Evolutionary conservation across 805 yeast genomes (phyloP), one percentile per base, ranked within the genome.

Genomic region (Lachancea waltii): DNA sequence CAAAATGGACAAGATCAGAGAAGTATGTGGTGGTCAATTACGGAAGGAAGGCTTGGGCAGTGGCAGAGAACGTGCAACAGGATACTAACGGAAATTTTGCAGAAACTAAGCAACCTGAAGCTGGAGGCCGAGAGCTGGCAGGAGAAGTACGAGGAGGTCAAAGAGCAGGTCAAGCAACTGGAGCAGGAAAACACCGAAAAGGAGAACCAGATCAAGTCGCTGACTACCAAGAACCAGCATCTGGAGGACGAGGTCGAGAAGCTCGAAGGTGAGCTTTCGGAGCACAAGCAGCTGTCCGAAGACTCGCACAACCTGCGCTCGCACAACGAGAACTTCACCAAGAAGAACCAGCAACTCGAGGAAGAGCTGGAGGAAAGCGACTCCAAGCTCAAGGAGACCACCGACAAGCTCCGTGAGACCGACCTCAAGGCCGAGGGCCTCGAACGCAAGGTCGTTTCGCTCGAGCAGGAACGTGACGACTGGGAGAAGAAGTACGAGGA

Each of bases 101-200:
- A 85, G 94, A 87, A 86, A 77, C 72, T 87, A 70, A 81, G 71
- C 73, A 79, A 79, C 67, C 79, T 92, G 65, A 89, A 90, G 69
- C 72, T 85, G 56, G 97, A 92, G 63, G 90, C 95, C 51, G 98
- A 92, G 71, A 72, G 81, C 55, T 94, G 98, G 86, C 96, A 90
- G 72, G 96, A 86, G 64, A 85, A 87, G 72, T 81, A 92, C 45
- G 98, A 92, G 59, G 95, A 85, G 56, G 75, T 84, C 56, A 67
- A 79, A 45, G 78, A 73, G 47, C 80, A 79, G 63, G 78, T 84
- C 69, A 92, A 89, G 74, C 81, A 73, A 60, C 73, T 90, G 64
- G 97, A 90, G 67, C 97, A 90, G 69, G 95, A 86, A 59, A 75
- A 76, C 60, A 71, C 85, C 51, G 90, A 85, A 51, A 89, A 89